A percentile compares a stretch with the other conserved stretches of the same genome.
These are phyloP conservation scores for Ciborinia camelliae DNA, from an alignment of 2,329 filamentous ascomycete genomes.

Conservation along the genomic window DNA sequence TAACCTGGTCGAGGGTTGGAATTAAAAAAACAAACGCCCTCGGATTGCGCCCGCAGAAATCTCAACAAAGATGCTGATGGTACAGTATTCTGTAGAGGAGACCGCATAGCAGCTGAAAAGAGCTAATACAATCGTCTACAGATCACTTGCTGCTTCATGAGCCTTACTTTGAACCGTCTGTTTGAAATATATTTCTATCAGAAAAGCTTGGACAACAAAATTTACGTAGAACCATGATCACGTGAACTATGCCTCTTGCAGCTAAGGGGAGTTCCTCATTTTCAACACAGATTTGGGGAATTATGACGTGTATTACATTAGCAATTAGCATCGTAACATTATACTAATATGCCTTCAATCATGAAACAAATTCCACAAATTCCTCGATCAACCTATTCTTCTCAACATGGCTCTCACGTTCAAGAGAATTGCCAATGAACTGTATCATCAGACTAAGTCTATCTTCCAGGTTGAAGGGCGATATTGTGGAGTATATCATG, in stretches of 20 bases:
- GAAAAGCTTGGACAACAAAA: slow-evolving; percentile 23
- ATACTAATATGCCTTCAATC: not conserved
- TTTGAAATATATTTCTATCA: slow-evolving; percentile 17
- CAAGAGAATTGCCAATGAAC: slow-evolving; percentile 7
- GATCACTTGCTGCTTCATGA: slow-evolving; percentile 17
- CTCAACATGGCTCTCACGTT: slow-evolving; percentile 1
- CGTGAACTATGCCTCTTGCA: not conserved
- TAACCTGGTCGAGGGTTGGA: slow-evolving; percentile 39
- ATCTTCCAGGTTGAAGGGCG: not conserved
- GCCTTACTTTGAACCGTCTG: not conserved
- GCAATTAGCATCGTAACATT: not conserved
- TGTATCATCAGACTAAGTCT: not conserved
- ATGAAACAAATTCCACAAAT: not conserved
- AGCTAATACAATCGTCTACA: slow-evolving; percentile 19
- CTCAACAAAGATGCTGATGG: slow-evolving; percentile 60
- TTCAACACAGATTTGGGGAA: not conserved
- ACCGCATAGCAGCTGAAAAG: slow-evolving; percentile 35
- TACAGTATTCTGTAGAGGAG: slow-evolving; percentile 35
- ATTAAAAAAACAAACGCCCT: slow-evolving; percentile 52
- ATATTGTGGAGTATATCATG: not conserved
- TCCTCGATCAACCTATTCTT: slow-evolving; percentile 6
- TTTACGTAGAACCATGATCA: not conserved
- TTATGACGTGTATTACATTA: not conserved
- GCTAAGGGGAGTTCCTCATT: not conserved
- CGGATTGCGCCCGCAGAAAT: slow-evolving; percentile 69